phyloP scores from a whole-genome alignment of 2,329 filamentous ascomycete species.

The Aspergillus sp. region DNA sequence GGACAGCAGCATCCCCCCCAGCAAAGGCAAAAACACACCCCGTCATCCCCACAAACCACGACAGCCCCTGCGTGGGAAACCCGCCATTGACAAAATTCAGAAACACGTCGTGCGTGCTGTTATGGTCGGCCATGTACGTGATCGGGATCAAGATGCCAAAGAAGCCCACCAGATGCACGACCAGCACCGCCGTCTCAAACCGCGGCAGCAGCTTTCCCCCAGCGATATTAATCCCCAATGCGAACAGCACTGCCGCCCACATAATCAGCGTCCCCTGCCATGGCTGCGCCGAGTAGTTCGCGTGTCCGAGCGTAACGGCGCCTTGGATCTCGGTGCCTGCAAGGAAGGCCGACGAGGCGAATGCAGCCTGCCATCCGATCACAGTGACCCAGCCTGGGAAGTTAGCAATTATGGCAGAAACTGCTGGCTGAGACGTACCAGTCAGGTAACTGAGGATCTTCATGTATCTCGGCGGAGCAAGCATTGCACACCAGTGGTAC shows the following conservation, averaged over 20 bases:
- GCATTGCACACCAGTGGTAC: conserved; percentile 43
- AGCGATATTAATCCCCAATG: not conserved
- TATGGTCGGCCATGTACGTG: conserved; percentile 19
- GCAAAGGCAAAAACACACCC: conserved; percentile 44
- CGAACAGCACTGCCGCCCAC: not conserved
- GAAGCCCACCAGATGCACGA: not conserved
- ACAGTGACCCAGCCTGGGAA: conserved; percentile 36
- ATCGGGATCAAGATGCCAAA: not conserved
- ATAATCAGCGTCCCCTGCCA: not conserved
- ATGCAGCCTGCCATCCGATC: conserved; percentile 37
- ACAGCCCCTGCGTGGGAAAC: conserved; percentile 42
- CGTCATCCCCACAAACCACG: conserved; percentile 47
- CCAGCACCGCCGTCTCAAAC: not conserved
- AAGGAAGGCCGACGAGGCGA: conserved; percentile 32
- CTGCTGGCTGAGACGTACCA: not conserved
- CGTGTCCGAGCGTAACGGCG: conserved; percentile 29
- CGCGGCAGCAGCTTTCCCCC: not conserved
- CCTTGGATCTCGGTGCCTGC: conserved; percentile 36
- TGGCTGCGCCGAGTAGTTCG: not conserved
- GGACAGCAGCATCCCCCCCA: conserved; percentile 33
- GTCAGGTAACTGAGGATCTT: conserved; percentile 39
- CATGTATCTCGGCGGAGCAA: conserved; percentile 33
- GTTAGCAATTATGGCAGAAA: not conserved
- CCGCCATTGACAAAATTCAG: conserved; percentile 41
- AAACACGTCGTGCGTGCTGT: conserved; percentile 44